phyloP scores from a whole-genome alignment of 2,329 filamentous ascomycete species.

The Aspergillus tanneri region DNA sequence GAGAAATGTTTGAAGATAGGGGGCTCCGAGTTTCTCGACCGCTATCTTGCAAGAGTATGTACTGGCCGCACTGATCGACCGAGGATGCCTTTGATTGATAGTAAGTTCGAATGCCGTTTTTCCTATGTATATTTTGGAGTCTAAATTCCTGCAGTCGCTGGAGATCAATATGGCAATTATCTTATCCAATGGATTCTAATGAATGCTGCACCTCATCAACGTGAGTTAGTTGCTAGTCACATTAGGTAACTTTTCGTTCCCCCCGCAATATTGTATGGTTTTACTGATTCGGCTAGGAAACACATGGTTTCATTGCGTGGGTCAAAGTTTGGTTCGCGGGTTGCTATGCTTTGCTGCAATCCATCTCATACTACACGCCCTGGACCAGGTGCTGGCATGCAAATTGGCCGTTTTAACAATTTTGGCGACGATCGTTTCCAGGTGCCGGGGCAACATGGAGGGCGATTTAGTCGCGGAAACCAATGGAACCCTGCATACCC shows the following conservation, averaged over 20 bases:
- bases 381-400: conserved; percentile 73
- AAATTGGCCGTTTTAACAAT: conserved; percentile 59
- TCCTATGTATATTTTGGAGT: neutral
- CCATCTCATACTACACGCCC: conserved; percentile 85
- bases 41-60: conserved; percentile 91
- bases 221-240: conserved; percentile 87
- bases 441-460: conserved; percentile 40
- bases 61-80: conserved; percentile 87
- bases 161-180: conserved; percentile 98
- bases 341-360: conserved; percentile 98
- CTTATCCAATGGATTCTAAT: conserved; percentile 96
- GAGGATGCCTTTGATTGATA: conserved; percentile 95
- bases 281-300: conserved; percentile 57
- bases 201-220: conserved; percentile 81
- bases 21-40: conserved; percentile 81
- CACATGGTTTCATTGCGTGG: conserved; percentile 99
- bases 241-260: conserved; percentile 64
- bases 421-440: conserved; percentile 45
- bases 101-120: conserved; percentile 43
- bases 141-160: conserved; percentile 61
- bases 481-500: conserved; percentile 41
- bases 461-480: conserved; percentile 36
- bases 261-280: too few species aligned
- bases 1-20: conserved; percentile 99
- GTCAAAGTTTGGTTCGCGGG: conserved; percentile 96